A percentile compares a stretch with the other conserved stretches of the same genome.
Evolutionary conservation across 2,329 filamentous ascomycete genomes (phyloP).

Genomic region (Chaetomium sp.): DNA sequence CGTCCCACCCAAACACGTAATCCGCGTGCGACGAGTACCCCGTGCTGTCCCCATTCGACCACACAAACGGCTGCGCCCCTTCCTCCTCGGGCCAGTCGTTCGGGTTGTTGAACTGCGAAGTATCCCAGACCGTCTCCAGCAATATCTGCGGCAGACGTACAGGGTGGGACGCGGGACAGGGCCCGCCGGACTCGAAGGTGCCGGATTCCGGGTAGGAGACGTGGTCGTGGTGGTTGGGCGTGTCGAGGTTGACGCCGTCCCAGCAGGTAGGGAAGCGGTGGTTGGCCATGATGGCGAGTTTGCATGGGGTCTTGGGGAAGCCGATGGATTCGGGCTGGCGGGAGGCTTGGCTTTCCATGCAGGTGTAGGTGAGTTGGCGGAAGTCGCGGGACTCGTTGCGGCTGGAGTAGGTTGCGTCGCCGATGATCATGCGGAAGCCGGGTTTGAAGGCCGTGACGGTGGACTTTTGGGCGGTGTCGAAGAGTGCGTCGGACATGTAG

Average conservation of each 20-base stretch:
- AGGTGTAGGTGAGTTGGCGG: conserved; percentile 36
- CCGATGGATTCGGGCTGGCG: conserved; percentile 34
- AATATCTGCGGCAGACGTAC: conserved; percentile 20
- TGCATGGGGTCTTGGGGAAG: conserved; percentile 35
- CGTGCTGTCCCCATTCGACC: conserved; percentile 18
- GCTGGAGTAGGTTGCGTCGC: conserved; percentile 29
- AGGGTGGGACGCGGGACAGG: conserved; percentile 28
- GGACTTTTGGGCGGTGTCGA: conserved; percentile 30
- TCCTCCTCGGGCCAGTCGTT: conserved; percentile 17
- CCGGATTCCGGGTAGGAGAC: conserved; percentile 38
- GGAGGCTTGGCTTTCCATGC: conserved; percentile 33
- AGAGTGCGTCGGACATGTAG: conserved; percentile 38
- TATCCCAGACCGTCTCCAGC: conserved; percentile 20
- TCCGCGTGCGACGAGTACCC: conserved; percentile 36
- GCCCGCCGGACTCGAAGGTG: conserved; percentile 38
- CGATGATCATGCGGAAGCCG: conserved; percentile 39
- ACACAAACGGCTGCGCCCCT: conserved; percentile 17
- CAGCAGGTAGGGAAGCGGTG: conserved; percentile 45
- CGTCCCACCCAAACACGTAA: conserved; percentile 40
- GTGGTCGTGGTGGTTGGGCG: conserved; percentile 39
- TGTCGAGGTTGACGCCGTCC: conserved; percentile 45
- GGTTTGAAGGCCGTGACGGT: conserved; percentile 38
- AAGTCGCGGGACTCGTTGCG: conserved; percentile 31
- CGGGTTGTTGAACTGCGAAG: conserved; percentile 15
- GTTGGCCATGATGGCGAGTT: conserved; percentile 39